Conservation (phyloP, 2,329 filamentous ascomycete genomes). For the Dryadomyces sulphureus region DNA sequence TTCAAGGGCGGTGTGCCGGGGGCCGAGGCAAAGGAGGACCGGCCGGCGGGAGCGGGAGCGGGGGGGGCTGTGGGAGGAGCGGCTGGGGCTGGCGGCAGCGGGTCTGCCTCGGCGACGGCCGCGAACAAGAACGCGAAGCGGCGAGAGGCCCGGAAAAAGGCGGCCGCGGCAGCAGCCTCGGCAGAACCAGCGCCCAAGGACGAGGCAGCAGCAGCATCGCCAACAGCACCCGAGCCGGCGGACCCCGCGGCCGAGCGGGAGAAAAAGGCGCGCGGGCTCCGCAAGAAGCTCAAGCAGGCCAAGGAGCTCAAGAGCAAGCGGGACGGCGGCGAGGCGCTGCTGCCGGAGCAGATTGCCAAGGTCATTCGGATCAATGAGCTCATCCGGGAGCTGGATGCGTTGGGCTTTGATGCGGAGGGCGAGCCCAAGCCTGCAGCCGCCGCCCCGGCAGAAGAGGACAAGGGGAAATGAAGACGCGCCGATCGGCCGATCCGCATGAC, state of each 20-base stretch:
- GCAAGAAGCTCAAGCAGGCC: slow-evolving; percentile 91
- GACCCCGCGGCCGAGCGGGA: slow-evolving; percentile 57
- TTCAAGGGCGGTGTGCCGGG: slow-evolving; percentile 60
- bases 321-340: slow-evolving; percentile 64
- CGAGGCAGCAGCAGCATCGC: not conserved
- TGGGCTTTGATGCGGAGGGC: slow-evolving; percentile 73
- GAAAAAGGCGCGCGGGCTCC: slow-evolving; percentile 82
- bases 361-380: slow-evolving; percentile 95
- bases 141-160: slow-evolving; percentile 43
- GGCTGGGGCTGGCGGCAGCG: slow-evolving; percentile 24
- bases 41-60: slow-evolving; percentile 23
- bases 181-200: not conserved
- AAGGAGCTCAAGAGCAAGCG: slow-evolving; percentile 84
- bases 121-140: slow-evolving; percentile 81
- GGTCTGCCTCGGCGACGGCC: too few species aligned
- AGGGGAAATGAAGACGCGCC: not conserved
- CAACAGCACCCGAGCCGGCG: slow-evolving; percentile 26
- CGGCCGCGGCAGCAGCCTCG: slow-evolving; percentile 10
- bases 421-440: slow-evolving; percentile 29
- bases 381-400: slow-evolving; percentile 67
- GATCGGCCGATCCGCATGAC: not conserved
- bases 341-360: slow-evolving; percentile 94
- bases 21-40: slow-evolving; percentile 42
- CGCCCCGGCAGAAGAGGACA: not conserved
- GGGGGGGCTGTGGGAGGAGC: slow-evolving; percentile 7